Base-by-base conservation (phyloP, 768 basidiomycete species). In the Lanmaoa pseudosensibilis region DNA sequence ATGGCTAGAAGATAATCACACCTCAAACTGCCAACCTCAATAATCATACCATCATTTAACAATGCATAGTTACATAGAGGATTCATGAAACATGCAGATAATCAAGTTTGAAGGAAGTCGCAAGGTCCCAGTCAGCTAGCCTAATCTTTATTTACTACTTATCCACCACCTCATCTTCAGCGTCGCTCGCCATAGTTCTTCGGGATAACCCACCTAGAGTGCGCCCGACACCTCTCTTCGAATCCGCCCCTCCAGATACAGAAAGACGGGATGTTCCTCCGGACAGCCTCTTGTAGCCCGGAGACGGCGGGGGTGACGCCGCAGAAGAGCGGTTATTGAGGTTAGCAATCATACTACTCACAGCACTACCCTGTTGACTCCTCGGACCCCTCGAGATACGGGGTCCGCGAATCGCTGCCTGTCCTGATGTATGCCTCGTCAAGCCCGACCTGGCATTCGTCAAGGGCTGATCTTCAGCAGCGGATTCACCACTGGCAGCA, bases 161-260 rank as follows among this genome's bases (percentile, higher is more conserved):
- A 5, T 72, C 72, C 54, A 87, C 76, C 55, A 88, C 74, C 61
- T 87, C 83, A 59, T 91, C 90, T 68, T 92, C 90, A 36, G 89
- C 89, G 65, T 92, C 90, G 66, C 87, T 89, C 40, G 86, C 88
- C 86, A 88, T 87, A 47, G 89, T 90, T 69, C 88, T 80, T 66
- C 88, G 81, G 51, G 88, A 85, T 52, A 86, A 78, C 32, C 80
- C 77, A 37, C 79, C 75, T 32, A 76, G 72, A 59, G 46, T 46
- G 36, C 81, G 74, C n/a, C 82, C 80, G 7, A 81, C 65, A 37
- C 80, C 75, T 59, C 77, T 83, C 45, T 60, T 70, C 9, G 46
- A 9, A 23, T 61, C 67, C 1, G 50, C 41, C 1, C 60, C 59
- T 13, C 55, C 60, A 7, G 30, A 55, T 5, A 45, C 18, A 7